Base-by-base conservation (phyloP, 805 yeast species). In the Candida pseudoglaebosa region DNA sequence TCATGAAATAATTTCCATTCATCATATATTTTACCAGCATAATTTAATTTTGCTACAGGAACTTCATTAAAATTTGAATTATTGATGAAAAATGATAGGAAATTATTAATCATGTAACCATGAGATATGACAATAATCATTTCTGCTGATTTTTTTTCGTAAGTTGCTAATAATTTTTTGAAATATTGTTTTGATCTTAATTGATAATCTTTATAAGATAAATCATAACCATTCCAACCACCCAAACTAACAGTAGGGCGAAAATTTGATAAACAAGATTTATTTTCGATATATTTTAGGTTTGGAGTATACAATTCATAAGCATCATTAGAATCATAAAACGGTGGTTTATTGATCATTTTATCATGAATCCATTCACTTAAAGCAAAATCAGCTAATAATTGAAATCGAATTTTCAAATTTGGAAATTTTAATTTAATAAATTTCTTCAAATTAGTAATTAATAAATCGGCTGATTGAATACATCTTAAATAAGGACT, bases 291-390 rank as follows among this genome's bases (percentile, higher is more conserved):
- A 36, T 45, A 38, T 47, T 62, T 66, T 38, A 68, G 46, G 47
- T 68, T 68, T 28, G 73, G 71, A 5, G 70, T 67, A 41, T 66
- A 68, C 71, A 68, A 64, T 40, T 65, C 62, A 48, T 68, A 68
- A 3, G 72, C 74, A 47, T 68, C 72, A 38, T 65, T 63, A 37
- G 70, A 61, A 50, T 68, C 74, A 28, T 48, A 42, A 42, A 63
- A 65, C 4, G 72, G 73, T 8, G 73, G 71, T 44, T 66, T 61
- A 36, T 64, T 56, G 37, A 47, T 52, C 73, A 67, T 67, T 26
- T 59, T 57, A 35, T 68, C 73, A 42, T 68, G 74, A 45, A 68
- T 55, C 74, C 74, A 68, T 44, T 68, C 74, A 32, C 67, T 58
- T 13, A 68, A 48, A 9, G 73, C 74, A 57, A 68, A 68, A 45